phyloP scores from a whole-genome alignment of 1,284 basidiomycete species.

The Leccinum subrobustum region DNA sequence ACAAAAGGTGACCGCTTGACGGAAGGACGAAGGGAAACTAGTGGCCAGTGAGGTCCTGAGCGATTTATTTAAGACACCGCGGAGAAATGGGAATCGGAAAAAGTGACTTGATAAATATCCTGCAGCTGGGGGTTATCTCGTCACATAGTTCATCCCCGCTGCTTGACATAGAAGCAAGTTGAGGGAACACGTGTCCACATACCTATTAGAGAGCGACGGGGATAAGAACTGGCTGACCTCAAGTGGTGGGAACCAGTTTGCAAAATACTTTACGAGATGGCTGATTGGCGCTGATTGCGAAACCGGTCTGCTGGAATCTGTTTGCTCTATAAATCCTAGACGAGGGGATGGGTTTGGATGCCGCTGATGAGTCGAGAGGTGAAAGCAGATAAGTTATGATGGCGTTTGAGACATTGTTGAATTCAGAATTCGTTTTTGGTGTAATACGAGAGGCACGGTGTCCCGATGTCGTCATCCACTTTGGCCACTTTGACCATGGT shows the following conservation, averaged over 20 bases:
- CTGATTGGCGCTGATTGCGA: constrained; percentile 15
- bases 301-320: not conserved
- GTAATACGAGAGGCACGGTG: not conserved
- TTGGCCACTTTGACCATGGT: not conserved
- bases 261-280: constrained; percentile 24
- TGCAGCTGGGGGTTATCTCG: constrained; percentile 14
- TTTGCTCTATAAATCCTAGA: not conserved
- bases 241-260: constrained; percentile 22
- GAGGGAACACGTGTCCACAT: constrained; percentile 22
- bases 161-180: constrained; percentile 16
- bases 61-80: constrained; percentile 25
- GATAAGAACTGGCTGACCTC: constrained; percentile 8
- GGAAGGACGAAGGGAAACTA: constrained; percentile 4
- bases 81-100: constrained; percentile 13
- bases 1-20: constrained; percentile 10
- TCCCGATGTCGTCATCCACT: not conserved
- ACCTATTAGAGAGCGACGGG: constrained; percentile 17
- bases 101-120: constrained; percentile 14
- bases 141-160: constrained; percentile 18
- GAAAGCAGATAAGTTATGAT: not conserved
- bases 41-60: constrained; percentile 2
- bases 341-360: not conserved
- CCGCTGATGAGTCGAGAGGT: not conserved
- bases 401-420: not conserved
- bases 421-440: constrained; percentile 3